Conservation (phyloP, 306 rosid species). For the Cucumis sativus region Cucumber_9930_V3 NC_026659.2:31397501-31398000, state of each 20-base stretch:
- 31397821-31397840: too few species aligned
- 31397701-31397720: constrained; percentile 70
- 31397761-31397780: not conserved
- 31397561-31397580: constrained; percentile 82
- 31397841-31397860: too few species aligned
- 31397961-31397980: not conserved
- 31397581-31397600: constrained; percentile 78
- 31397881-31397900: too few species aligned
- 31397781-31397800: too few species aligned
- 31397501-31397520: not conserved
- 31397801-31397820: too few species aligned
- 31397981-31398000: not conserved
- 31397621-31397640: constrained; percentile 83
- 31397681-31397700: constrained; percentile 80
- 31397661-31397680: constrained; percentile 79
- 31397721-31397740: constrained; percentile 88
- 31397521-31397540: constrained; percentile 39
- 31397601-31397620: constrained; percentile 79
- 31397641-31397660: constrained; percentile 64
- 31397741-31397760: constrained; percentile 50
- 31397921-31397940: too few species aligned
- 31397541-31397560: constrained; percentile 72
- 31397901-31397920: too few species aligned
- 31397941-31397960: not conserved
- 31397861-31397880: too few species aligned